Evolutionary conservation across 2,329 filamentous ascomycete genomes (phyloP), one percentile per base, ranked within the genome.

Genomic region (Metarhizium brunneum): DNA sequence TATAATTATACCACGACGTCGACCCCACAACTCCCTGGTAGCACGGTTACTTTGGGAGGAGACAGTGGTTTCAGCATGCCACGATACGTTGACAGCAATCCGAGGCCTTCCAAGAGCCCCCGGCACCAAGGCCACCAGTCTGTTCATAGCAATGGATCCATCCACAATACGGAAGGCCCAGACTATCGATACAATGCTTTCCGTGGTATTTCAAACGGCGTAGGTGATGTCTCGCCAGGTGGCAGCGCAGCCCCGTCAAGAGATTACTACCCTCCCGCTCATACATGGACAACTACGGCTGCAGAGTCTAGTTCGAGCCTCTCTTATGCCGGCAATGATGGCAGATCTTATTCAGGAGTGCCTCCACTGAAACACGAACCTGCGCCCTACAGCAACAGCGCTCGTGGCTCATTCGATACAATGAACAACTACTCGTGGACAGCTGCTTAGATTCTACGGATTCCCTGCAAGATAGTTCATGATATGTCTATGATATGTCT

Each of bases 391-490:
- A 70, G 64, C 30, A 67, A 68, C 47, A 67, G 66, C 13, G 61
- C 69, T 35, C 67, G 73, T 49, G 72, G 71, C 18, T 78, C 78
- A 14, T 78, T 77, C 56, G 75, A 76, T 54, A 71, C 69, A 51
- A 71, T 81, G 66, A 77, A 74, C 64, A 77, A 82, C 64, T 83
- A 83, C 64, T 80, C 79, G 36, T 83, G 81, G 81, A 81, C 76
- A 60, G 70, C 74, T 53, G 78, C 75, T 55, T 80, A 67, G 60
- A 47, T 29, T 51, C 47, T 54, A 50, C 36, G 40, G 25, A 42
- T n/a, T 40, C 29, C 30, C 20, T 32, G 53, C n/a, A 25, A 13
- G 25, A 14, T 16, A 13, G 2, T n/a, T 6, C 25, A 11, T 48
- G 6, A 20, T 20, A 11, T 20, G n/a, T 16, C 11, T 48, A 16